A percentile compares a stretch with the other conserved stretches of the same genome.
Evolutionary conservation across 345 rosid genomes (phyloP).

Genomic region (Jatropha curcas): DNA sequence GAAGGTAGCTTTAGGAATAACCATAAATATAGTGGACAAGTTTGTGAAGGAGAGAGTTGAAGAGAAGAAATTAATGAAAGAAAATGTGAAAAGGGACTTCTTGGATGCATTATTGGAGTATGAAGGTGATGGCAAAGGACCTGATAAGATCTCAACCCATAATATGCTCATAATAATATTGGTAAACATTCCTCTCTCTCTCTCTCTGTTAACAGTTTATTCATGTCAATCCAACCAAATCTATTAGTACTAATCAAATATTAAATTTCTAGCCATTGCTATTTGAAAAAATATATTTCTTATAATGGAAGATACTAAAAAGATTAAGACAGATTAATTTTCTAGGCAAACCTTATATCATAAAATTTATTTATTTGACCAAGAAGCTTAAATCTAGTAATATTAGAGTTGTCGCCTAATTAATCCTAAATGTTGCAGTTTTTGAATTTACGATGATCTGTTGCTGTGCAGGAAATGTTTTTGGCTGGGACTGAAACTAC

Average conservation of each 20-base stretch:
- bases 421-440: no score
- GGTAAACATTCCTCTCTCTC: neutral
- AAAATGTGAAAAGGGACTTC: slow-evolving; percentile 2
- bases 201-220: neutral
- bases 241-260: no score
- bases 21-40: slow-evolving; percentile 10
- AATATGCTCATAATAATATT: slow-evolving; percentile 7
- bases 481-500: slow-evolving; percentile 15
- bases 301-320: no score
- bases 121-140: slow-evolving; percentile 17
- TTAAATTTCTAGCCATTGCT: no score
- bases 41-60: slow-evolving; percentile 19
- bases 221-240: no score
- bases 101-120: slow-evolving; percentile 20
- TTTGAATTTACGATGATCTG: neutral
- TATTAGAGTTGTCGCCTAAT: no score
- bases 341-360: no score
- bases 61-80: neutral
- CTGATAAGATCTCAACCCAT: slow-evolving; percentile 1
- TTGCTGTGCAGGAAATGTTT: slow-evolving; percentile 13
- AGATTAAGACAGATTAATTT: no score
- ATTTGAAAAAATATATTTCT: no score
- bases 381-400: no score
- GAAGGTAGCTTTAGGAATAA: slow-evolving; percentile 14
- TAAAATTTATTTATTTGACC: no score